Base-by-base conservation (phyloP, 176 grass and related monocot species). In the Dendrocalamus sinicus region DNA sequence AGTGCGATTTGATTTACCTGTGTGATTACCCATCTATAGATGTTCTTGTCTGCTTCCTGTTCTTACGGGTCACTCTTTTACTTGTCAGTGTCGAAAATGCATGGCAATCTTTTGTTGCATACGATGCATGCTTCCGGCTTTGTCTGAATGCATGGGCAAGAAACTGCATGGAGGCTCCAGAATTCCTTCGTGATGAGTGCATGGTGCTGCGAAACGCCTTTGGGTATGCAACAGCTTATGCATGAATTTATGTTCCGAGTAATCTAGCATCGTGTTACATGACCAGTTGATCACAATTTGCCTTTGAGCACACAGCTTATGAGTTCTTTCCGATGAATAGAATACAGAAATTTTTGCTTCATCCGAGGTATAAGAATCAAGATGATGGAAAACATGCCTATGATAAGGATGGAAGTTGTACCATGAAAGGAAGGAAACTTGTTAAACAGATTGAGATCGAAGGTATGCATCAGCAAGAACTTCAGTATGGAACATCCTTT, bases 31-130 rank as follows among this genome's bases (percentile, higher is more conserved):
- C 67, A 46, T 43, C 24, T 22, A 2, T 39, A 66, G 4, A 74
- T 41, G 28, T 22, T 70, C 0, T 74, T 72, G 40, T 68, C n/a
- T 70, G 37, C 45, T 70, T 67, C 68, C 37, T 28, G 14, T 67
- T 83, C 83, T 91, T 84, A 87, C 30, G 47, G 63, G 5, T 45
- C 20, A 6, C 32, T 84, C 46, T 62, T 48, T 79, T 83, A 71
- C 63, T 85, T 70, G 20, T 72, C 83, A 98, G 96, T 89, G 88
- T 94, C 77, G 93, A 95, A 86, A 98, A 85, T 54, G 93, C 96
- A 81, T 98, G 96, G 96, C 93, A 98, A 92, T 92, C 91, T 50
- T 95, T 98, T 90, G 88, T 98, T 48, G 93, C 91, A 79, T 98
- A 98, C 48, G 93, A 98, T 87, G 96, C 96, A 73, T 95, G 96